Base-by-base conservation (phyloP, 1,284 basidiomycete species). In the Trichosporon inkin region DNA sequence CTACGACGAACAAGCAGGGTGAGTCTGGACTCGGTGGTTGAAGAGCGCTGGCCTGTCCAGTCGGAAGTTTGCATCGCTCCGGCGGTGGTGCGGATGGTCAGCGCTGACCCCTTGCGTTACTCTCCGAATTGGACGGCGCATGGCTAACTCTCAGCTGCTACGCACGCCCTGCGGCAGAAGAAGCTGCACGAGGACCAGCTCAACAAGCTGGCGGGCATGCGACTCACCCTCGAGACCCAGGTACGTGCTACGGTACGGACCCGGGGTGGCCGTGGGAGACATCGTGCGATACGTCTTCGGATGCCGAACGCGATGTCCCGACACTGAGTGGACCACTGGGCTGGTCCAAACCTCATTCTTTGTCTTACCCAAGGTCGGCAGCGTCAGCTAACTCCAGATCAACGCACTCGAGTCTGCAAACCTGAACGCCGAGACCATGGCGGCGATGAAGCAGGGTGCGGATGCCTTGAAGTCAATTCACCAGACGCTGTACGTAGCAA, bases 371-470 rank as follows among this genome's bases (percentile, higher is more conserved):
- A 35, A 14, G 20, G 17, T 16, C 34, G 10, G 10, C 17, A 10
- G 20, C 13, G 22, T 10, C 7, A 44, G 40, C 58, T 52, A 5
- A 56, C 40, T 3, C 5, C 64, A 82, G 81, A 82, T 99, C 65
- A 95, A 96, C 79, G 95, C 95, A 34, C 86, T 99, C 60, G 96
- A 99, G 79, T 92, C 90, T 19, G 96, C 96, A 53, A 99, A 98
- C 81, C 85, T 99, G 80, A 99, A 99, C 79, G 88, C 92, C 72
- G 94, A 98, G 83, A 98, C 93, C 32, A 94, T 99, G 90, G 82
- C 85, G 28, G 94, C 92, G 28, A 98, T 99, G 92, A 94, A 93
- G 87, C 90, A 91, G 79, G 96, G 92, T 41, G 86, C 93, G 0
- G 87, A 89, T 65, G 96, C 90, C 16, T 84, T 99, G 76, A 90